A percentile compares a stretch with the other conserved stretches of the same genome.
phyloP scores from a whole-genome alignment of 371 early-diverging fungal genomes.

The Chytridium lagenaria region DNA sequence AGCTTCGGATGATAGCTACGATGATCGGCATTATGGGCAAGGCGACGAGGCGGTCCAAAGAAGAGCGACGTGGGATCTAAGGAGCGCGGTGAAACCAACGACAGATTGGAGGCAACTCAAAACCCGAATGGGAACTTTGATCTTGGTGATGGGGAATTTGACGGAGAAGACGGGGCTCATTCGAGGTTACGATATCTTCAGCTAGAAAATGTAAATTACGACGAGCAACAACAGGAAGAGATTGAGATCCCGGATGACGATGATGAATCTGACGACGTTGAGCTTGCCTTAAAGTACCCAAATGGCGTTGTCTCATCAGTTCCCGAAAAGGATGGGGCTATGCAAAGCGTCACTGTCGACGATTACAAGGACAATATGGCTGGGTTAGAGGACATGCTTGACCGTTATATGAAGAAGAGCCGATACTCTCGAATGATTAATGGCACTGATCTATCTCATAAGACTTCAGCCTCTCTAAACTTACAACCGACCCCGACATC shows the following conservation, averaged over 20 bases:
- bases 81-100: too few species aligned
- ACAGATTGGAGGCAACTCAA: too few species aligned
- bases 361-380: slow-evolving; percentile 21
- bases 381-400: slow-evolving; percentile 8
- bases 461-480: not conserved
- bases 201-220: not conserved
- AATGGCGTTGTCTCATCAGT: not conserved
- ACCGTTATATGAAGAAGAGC: slow-evolving; percentile 19
- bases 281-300: slow-evolving; percentile 7
- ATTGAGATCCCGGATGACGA: slow-evolving; percentile 11
- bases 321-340: not conserved
- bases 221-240: slow-evolving; percentile 10
- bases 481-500: not conserved
- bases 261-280: slow-evolving; percentile 9
- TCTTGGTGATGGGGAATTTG: not conserved
- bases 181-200: not conserved
- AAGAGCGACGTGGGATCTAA: too few species aligned
- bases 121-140: not conserved
- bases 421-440: slow-evolving; percentile 21
- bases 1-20: not conserved
- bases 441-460: not conserved
- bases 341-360: slow-evolving; percentile 18
- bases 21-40: not conserved
- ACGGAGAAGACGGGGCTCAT: not conserved
- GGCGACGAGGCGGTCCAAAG: not conserved